These are phyloP conservation scores for Calonectria pseudoreteaudii DNA, from an alignment of 2,329 filamentous ascomycete genomes.

Conservation along the genomic window DNA sequence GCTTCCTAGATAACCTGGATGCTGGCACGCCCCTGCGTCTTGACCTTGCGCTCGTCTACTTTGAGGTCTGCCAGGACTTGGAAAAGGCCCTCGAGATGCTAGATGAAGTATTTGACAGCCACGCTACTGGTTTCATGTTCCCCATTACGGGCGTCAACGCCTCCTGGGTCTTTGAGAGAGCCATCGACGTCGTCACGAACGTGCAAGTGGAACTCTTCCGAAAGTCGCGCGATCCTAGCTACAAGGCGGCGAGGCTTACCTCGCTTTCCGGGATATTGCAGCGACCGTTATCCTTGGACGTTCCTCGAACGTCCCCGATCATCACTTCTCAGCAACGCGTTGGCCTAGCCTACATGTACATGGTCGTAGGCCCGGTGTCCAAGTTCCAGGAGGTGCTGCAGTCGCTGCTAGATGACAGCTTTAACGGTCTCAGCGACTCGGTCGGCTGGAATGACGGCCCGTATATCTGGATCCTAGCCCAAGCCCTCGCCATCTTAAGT, in stretches of 20 bases:
- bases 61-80: conserved; percentile 30
- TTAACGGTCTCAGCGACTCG: conserved; percentile 35
- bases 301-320: conserved; percentile 30
- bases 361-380: conserved; percentile 36
- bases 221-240: conserved; percentile 30
- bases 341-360: conserved; percentile 37
- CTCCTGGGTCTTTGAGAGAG: conserved; percentile 20
- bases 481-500: conserved; percentile 32
- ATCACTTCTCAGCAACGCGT: conserved; percentile 13
- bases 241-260: conserved; percentile 33
- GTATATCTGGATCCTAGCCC: conserved; percentile 30
- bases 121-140: conserved; percentile 35
- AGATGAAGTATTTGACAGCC: conserved; percentile 38
- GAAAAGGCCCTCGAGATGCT: conserved; percentile 27
- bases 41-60: conserved; percentile 33
- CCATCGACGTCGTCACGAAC: conserved; percentile 31
- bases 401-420: conserved; percentile 31
- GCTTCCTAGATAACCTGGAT: conserved; percentile 42
- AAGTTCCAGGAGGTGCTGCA: conserved; percentile 39
- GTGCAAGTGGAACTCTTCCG: conserved; percentile 37
- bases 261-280: conserved; percentile 29
- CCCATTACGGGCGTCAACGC: conserved; percentile 35
- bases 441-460: conserved; percentile 41
- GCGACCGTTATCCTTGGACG: conserved; percentile 34
- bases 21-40: conserved; percentile 36